These are phyloP conservation scores for Arachis monticola DNA, from an alignment of 331 rosid species.

Conservation along the genomic window DNA sequence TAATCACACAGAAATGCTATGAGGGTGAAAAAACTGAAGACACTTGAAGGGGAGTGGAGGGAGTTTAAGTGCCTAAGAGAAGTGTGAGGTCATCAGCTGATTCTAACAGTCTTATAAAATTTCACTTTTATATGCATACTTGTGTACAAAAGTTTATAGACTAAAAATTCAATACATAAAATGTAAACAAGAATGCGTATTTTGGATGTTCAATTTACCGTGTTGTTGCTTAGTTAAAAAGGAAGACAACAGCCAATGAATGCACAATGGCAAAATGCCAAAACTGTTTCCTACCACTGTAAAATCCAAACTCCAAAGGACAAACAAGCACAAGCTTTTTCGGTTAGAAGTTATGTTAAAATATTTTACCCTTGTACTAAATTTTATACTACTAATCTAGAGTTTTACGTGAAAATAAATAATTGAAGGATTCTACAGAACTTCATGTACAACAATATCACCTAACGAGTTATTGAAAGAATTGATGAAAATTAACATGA, in stretches of 20 bases:
- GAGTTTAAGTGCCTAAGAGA: constrained; percentile 15
- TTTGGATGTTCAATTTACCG: not conserved
- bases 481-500: not conserved
- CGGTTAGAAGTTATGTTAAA: not conserved
- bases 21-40: not conserved
- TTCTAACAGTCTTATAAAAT: not conserved
- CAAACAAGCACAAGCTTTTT: not conserved
- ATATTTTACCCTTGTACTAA: constrained; percentile 23
- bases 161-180: constrained; percentile 5
- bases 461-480: not conserved
- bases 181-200: not conserved
- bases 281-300: constrained; percentile 11
- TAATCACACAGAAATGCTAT: not conserved
- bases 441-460: not conserved
- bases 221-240: constrained; percentile 26
- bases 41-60: not conserved
- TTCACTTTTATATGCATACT: not conserved
- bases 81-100: constrained; percentile 9
- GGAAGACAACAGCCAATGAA: constrained; percentile 35
- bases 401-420: not conserved
- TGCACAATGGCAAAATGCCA: constrained; percentile 36
- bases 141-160: not conserved
- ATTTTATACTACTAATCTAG: constrained; percentile 14
- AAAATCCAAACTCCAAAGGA: not conserved
- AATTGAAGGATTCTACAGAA: not conserved